Evolutionary conservation across 257 asterid species (phyloP).

Genomic region (Eustoma russellianum): DNA sequence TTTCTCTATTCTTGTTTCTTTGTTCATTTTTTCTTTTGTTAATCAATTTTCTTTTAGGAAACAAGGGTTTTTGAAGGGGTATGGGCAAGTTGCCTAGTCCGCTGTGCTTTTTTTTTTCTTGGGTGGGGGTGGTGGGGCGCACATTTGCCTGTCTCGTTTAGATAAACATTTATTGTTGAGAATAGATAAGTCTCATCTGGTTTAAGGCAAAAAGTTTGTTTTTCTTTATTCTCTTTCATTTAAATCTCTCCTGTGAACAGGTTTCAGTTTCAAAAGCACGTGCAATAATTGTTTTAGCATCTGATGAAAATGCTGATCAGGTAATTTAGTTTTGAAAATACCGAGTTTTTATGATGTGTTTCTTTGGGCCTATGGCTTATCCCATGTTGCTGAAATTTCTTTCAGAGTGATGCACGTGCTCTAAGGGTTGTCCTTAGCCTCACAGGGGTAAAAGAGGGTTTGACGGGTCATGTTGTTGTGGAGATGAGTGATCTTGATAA

Average conservation of each 20-base stretch:
- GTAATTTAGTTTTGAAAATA: constrained; percentile 23
- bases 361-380: no score
- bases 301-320: constrained; percentile 99
- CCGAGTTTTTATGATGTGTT: neutral
- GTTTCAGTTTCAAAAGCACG: constrained; percentile 98
- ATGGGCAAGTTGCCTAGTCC: no score
- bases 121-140: neutral
- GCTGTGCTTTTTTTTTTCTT: no score
- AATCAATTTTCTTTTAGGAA: neutral
- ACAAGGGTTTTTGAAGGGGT: no score
- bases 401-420: constrained; percentile 97
- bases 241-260: constrained; percentile 29
- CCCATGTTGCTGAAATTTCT: constrained; percentile 6
- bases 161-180: neutral
- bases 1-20: neutral
- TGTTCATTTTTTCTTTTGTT: neutral
- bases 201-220: neutral
- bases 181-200: neutral
- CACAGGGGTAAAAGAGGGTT: constrained; percentile 82
- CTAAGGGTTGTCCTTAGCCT: constrained; percentile 96
- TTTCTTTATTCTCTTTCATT: constrained; percentile 4
- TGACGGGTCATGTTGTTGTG: constrained; percentile 93
- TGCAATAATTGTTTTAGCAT: constrained; percentile 87
- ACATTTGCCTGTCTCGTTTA: neutral
- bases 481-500: constrained; percentile 99